Evolutionary conservation across 805 yeast genomes (phyloP).

Genomic region (Schwanniomyces vanrijiae): DNA sequence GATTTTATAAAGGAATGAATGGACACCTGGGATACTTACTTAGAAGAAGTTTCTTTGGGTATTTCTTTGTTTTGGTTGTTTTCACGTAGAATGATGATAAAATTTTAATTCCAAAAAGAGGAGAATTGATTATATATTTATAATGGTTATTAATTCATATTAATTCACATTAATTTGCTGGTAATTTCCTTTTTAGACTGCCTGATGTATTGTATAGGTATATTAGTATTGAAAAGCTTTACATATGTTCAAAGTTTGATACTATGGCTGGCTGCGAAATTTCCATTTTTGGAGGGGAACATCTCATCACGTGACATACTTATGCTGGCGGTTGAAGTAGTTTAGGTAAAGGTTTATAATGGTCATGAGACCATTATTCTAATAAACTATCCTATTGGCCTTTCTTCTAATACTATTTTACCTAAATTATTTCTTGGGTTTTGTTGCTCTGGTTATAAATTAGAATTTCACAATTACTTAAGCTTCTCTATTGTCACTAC

Average conservation of each 20-base stretch:
- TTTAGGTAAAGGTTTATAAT: not conserved
- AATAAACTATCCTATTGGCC: not conserved
- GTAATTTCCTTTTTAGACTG: not conserved
- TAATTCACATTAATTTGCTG: not conserved
- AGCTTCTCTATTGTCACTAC: not conserved
- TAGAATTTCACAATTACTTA: not conserved
- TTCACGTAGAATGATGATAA: not conserved
- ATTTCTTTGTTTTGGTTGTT: conserved; percentile 1
- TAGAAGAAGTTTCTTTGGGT: conserved; percentile 1
- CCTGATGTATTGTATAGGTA: not conserved
- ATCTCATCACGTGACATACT: not conserved
- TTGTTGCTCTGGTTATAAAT: not conserved
- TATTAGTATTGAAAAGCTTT: not conserved
- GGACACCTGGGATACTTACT: conserved; percentile 7
- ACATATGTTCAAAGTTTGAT: too few species aligned
- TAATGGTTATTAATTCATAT: not conserved
- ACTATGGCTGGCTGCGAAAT: conserved; percentile 7
- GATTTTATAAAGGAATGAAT: conserved; percentile 4
- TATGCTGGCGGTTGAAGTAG: not conserved
- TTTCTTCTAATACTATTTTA: not conserved
- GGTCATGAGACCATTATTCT: not conserved
- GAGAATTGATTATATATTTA: not conserved
- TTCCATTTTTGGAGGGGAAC: not conserved
- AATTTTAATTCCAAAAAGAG: not conserved
- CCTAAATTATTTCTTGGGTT: not conserved